Evolutionary conservation across 2,329 filamentous ascomycete species (phyloP).

Genomic region (Phaeosphaeriaceae sp.): DNA sequence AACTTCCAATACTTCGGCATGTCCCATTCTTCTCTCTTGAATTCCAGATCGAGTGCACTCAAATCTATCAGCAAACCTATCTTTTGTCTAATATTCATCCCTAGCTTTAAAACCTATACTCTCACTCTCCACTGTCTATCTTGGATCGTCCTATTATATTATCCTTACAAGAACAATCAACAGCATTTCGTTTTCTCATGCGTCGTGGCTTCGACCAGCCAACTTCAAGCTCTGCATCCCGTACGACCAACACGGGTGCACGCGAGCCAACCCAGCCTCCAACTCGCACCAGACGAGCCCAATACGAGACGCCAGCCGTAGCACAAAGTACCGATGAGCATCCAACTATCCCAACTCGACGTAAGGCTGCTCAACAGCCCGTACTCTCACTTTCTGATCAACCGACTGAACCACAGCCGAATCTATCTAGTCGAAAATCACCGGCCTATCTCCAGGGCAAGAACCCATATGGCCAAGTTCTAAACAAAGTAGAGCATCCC

Average conservation of each 20-base stretch:
- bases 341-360: constrained; percentile 11
- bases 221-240: constrained; percentile 25
- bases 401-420: constrained; percentile 8
- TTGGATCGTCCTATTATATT: background rate
- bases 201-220: constrained; percentile 26
- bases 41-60: constrained; percentile 25
- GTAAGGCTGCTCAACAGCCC: constrained; percentile 12
- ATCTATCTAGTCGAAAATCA: constrained; percentile 20
- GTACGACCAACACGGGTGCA: constrained; percentile 11
- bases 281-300: constrained; percentile 18
- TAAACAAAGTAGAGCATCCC: constrained; percentile 30
- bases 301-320: constrained; percentile 9
- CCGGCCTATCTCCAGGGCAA: constrained; percentile 40
- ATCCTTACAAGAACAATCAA: background rate
- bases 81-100: constrained; percentile 18
- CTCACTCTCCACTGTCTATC: constrained; percentile 6
- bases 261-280: constrained; percentile 18
- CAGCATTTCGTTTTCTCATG: constrained; percentile 19
- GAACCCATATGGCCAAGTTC: constrained; percentile 41
- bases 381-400: constrained; percentile 9
- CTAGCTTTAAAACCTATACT: constrained; percentile 15
- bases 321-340: constrained; percentile 4
- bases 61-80: constrained; percentile 22
- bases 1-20: constrained; percentile 8
- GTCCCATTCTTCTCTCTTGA: constrained; percentile 9